Evolutionary conservation across 73 alveolate species (phyloP).

Genomic region (Paramecium tetraurelia): DNA sequence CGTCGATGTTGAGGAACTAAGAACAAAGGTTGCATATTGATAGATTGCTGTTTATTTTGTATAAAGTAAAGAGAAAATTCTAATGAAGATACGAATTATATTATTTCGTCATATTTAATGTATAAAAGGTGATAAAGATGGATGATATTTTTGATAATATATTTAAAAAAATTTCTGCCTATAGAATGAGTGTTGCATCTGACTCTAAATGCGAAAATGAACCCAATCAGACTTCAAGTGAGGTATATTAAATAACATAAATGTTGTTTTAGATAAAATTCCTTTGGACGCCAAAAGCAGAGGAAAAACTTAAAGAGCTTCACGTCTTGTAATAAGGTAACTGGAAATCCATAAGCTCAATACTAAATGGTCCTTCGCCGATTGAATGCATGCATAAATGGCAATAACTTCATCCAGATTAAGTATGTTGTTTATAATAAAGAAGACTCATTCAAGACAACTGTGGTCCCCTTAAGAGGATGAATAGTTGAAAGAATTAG

Average conservation of each 20-base stretch:
- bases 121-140: background rate
- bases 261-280: background rate
- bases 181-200: background rate
- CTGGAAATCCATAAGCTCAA: background rate
- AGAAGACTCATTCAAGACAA: background rate
- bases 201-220: background rate
- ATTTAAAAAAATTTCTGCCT: background rate
- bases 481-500: slow-evolving; percentile 6
- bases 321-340: background rate
- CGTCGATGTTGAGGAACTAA: background rate
- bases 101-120: background rate
- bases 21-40: background rate
- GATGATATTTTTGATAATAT: background rate
- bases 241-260: background rate
- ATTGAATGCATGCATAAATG: background rate
- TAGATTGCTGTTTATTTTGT: background rate
- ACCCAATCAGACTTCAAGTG: background rate
- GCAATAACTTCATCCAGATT: slow-evolving; percentile 36
- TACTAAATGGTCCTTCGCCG: background rate
- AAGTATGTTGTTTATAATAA: background rate
- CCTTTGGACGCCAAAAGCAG: background rate
- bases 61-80: background rate
- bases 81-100: background rate
- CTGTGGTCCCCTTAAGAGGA: slow-evolving; percentile 43
- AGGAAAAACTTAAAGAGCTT: background rate